Percentiles rank a stretch among this genome's conserved stretches.
Evolutionary conservation across 2,329 filamentous ascomycete species (phyloP).

Genomic region (Penicillium sp.): DNA sequence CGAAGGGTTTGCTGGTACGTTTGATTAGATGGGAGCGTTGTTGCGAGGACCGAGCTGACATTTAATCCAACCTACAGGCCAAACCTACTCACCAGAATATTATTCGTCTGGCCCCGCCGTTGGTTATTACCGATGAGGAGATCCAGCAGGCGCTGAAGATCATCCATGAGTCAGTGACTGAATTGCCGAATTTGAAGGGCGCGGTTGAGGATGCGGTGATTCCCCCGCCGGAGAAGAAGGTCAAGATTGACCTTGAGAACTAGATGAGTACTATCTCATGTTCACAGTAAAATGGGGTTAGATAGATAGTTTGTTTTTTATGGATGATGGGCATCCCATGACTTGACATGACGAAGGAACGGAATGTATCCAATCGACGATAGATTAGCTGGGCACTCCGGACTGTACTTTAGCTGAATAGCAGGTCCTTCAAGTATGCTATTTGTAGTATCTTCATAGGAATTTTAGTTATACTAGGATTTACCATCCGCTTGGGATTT

Average conservation of each 20-base stretch:
- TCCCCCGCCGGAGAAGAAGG: constrained; percentile 63
- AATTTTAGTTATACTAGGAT: no score
- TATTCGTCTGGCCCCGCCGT: constrained; percentile 93
- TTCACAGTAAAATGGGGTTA: no score
- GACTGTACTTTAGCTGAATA: no score
- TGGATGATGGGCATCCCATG: constrained; percentile 4
- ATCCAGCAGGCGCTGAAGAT: constrained; percentile 76
- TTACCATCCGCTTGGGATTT: no score
- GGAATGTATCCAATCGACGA: not conserved
- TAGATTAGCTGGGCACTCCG: not conserved
- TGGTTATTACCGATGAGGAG: constrained; percentile 90
- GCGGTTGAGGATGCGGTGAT: constrained; percentile 60
- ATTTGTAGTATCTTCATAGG: no score
- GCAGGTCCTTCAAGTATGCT: no score
- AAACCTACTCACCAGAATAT: constrained; percentile 99
- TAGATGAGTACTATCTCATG: constrained; percentile 33
- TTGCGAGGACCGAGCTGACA: not conserved
- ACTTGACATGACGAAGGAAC: constrained; percentile 24
- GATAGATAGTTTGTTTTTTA: not conserved
- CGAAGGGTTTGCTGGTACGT: constrained; percentile 84
- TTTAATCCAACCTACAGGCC: constrained; percentile 61
- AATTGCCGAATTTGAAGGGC: constrained; percentile 73
- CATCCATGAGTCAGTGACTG: constrained; percentile 79
- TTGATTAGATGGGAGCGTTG: not conserved
- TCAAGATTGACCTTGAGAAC: constrained; percentile 64